These are phyloP conservation scores for Forsythia suspensa DNA, from an alignment of 257 asterid genomes.

Conservation along the genomic window DNA sequence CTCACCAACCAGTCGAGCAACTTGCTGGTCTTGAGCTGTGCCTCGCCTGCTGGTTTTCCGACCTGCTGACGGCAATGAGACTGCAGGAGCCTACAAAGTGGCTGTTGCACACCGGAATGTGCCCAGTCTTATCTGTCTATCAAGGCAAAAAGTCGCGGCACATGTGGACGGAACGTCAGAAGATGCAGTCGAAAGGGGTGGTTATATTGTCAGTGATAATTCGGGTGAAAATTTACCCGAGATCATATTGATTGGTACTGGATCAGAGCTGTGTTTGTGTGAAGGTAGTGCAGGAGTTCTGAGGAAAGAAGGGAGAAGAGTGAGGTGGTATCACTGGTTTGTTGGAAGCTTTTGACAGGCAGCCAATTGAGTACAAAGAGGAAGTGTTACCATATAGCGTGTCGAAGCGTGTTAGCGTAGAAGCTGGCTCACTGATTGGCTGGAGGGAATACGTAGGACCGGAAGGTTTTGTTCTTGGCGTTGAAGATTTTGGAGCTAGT, in stretches of 20 bases:
- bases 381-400: constrained; percentile 42
- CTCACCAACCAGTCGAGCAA: constrained; percentile 66
- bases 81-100: constrained; percentile 50
- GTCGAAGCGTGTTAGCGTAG: constrained; percentile 40
- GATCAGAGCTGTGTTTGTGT: constrained; percentile 49
- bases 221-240: constrained; percentile 34
- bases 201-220: constrained; percentile 50
- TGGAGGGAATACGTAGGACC: constrained; percentile 58
- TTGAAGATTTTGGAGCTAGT: constrained; percentile 49
- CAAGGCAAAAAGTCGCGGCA: constrained; percentile 48
- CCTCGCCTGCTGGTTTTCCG: constrained; percentile 50
- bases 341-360: constrained; percentile 56
- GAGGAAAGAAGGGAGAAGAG: constrained; percentile 50
- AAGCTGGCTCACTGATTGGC: constrained; percentile 56
- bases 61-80: constrained; percentile 62
- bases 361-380: constrained; percentile 41
- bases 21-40: constrained; percentile 54
- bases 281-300: constrained; percentile 36
- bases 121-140: constrained; percentile 46
- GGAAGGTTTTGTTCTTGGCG: constrained; percentile 41
- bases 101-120: constrained; percentile 34
- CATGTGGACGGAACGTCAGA: constrained; percentile 42
- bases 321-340: constrained; percentile 54
- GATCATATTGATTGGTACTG: constrained; percentile 51
- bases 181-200: constrained; percentile 47